A percentile compares a stretch with the other conserved stretches of the same genome.
Conservation (phyloP, 345 rosid genomes). For the Gossypium arboreum region DNA sequence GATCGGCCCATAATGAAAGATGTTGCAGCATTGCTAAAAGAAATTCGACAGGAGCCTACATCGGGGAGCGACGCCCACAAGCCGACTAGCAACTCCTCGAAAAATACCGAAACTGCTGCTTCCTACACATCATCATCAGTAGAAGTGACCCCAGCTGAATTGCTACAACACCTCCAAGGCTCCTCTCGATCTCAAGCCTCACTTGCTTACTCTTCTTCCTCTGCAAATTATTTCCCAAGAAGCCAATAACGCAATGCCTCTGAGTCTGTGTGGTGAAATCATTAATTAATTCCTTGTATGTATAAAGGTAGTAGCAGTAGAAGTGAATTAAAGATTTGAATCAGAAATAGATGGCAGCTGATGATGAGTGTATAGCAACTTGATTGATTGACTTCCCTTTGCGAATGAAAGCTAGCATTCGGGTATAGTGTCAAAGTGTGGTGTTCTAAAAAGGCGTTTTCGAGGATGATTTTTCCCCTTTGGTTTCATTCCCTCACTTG, state of each 20-base stretch:
- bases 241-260: constrained; percentile 14
- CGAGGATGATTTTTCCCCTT: not conserved
- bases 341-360: not conserved
- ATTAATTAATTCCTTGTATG: not conserved
- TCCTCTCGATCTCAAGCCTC: constrained; percentile 35
- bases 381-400: not conserved
- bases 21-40: constrained; percentile 65
- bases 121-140: constrained; percentile 29
- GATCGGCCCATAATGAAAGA: constrained; percentile 97
- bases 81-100: constrained; percentile 23
- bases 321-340: not conserved
- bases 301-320: constrained; percentile 1
- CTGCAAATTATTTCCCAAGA: constrained; percentile 23
- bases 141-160: constrained; percentile 40
- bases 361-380: constrained; percentile 12
- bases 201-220: constrained; percentile 43
- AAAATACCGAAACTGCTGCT: constrained; percentile 20
- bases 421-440: not conserved
- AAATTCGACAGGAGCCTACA: constrained; percentile 49
- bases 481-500: not conserved
- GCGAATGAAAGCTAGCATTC: not conserved
- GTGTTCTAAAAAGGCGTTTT: not conserved
- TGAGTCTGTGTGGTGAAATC: not conserved
- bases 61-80: constrained; percentile 35
- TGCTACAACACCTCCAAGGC: constrained; percentile 33